Conservation (phyloP, 2,329 filamentous ascomycete species). For the Colletotrichum agaves region DNA sequence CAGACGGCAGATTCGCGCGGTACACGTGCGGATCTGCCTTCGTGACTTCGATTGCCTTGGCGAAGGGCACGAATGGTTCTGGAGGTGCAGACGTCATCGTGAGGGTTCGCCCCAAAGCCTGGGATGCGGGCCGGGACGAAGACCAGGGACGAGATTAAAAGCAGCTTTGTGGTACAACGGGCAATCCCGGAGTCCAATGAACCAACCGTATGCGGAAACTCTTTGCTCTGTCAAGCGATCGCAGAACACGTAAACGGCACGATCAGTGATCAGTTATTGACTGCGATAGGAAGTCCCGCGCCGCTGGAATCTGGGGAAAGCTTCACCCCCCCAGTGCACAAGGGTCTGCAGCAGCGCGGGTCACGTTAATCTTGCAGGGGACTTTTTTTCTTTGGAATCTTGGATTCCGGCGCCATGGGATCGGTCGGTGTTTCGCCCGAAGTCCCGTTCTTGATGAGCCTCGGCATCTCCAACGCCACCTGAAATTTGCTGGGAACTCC, state of each 20-base stretch:
- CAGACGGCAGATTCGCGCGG: slow-evolving; percentile 39
- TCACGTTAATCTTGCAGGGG: background rate
- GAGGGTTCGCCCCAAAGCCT: background rate
- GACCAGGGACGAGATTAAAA: background rate
- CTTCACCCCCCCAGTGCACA: background rate
- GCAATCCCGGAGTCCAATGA: background rate
- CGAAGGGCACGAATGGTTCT: slow-evolving; percentile 37
- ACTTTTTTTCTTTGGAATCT: no score
- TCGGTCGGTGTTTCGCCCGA: slow-evolving; percentile 4
- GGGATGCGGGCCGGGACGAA: background rate
- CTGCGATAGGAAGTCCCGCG: background rate
- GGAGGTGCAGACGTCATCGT: slow-evolving; percentile 7
- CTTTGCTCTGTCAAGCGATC: no score
- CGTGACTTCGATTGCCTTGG: slow-evolving; percentile 39
- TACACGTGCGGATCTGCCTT: slow-evolving; percentile 41
- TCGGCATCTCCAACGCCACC: slow-evolving; percentile 9
- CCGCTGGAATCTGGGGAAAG: slow-evolving; percentile 5
- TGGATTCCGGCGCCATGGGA: background rate
- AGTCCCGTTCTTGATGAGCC: background rate
- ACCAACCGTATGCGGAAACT: background rate
- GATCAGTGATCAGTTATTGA: background rate
- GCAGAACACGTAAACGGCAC: no score
- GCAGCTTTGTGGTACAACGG: no score
- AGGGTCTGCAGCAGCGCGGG: background rate
- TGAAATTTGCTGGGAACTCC: background rate